Conservation (phyloP, 352 stramenopile genomes). For the Pythium plurisporium region DNA sequence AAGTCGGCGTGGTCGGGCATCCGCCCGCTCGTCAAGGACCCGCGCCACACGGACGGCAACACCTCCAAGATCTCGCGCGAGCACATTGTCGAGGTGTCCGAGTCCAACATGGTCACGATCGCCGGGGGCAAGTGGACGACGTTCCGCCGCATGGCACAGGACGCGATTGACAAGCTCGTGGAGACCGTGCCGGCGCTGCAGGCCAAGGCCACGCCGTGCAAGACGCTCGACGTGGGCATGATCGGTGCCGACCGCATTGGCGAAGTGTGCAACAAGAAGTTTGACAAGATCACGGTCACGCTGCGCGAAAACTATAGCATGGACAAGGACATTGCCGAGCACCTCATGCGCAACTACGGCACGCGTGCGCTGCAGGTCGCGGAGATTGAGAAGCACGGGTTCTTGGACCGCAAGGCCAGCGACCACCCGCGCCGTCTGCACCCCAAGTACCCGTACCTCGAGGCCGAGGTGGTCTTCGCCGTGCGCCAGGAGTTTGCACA, state of each 20-base stretch:
- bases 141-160: constrained; percentile 95
- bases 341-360: constrained; percentile 95
- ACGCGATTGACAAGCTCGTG: constrained; percentile 90
- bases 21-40: constrained; percentile 91
- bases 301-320: constrained; percentile 92
- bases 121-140: constrained; percentile 97
- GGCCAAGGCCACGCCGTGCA: constrained; percentile 65
- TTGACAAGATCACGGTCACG: constrained; percentile 93
- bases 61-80: constrained; percentile 91
- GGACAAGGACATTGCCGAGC: constrained; percentile 92
- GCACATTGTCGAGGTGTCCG: constrained; percentile 91
- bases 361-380: constrained; percentile 94
- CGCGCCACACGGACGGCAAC: constrained; percentile 69
- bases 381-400: constrained; percentile 86
- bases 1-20: constrained; percentile 96
- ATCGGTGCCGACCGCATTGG: constrained; percentile 89
- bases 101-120: constrained; percentile 92
- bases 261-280: constrained; percentile 95
- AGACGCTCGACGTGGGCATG: constrained; percentile 79
- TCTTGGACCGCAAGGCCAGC: constrained; percentile 77
- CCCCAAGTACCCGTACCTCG: constrained; percentile 93
- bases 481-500: constrained; percentile 93
- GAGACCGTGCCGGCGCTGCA: constrained; percentile 73
- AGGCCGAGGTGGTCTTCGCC: constrained; percentile 93
- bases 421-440: constrained; percentile 88